Conservation (phyloP, 2,329 filamentous ascomycete genomes). For the Helotiales sp. region DNA sequence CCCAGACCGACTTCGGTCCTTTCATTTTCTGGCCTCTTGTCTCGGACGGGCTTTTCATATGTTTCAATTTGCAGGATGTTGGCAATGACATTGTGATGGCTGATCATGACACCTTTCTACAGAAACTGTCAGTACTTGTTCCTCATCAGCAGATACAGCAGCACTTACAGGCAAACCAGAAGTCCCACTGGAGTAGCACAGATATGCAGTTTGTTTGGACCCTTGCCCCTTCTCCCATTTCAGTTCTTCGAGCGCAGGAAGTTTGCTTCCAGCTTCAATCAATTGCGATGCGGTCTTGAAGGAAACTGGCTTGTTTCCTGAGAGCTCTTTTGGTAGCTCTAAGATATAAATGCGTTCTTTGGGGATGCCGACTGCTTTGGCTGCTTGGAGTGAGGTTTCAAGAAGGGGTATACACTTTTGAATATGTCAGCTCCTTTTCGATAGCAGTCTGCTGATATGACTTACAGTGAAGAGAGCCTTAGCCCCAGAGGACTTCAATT, state of each 20-base stretch:
- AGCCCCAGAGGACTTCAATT: constrained; percentile 77
- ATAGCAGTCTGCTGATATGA: constrained; percentile 48
- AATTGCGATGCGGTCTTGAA: constrained; percentile 79
- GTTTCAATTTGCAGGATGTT: constrained; percentile 58
- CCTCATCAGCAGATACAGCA: background rate
- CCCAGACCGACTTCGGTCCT: constrained; percentile 54
- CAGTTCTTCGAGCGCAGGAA: constrained; percentile 59
- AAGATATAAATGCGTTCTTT: constrained; percentile 75
- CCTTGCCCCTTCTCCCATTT: constrained; percentile 69
- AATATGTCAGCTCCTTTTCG: constrained; percentile 6
- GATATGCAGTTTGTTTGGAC: constrained; percentile 71
- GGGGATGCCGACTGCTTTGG: constrained; percentile 69
- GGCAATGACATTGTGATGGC: constrained; percentile 80
- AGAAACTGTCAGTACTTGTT: background rate
- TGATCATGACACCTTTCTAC: constrained; percentile 83
- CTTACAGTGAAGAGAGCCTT: constrained; percentile 75
- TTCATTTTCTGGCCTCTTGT: constrained; percentile 50
- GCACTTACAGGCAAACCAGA: constrained; percentile 65
- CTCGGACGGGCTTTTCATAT: constrained; percentile 58
- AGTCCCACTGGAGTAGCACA: constrained; percentile 67
- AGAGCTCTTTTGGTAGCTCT: constrained; percentile 63
- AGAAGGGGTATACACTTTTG: constrained; percentile 66
- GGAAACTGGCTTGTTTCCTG: constrained; percentile 52
- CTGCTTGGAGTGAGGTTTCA: constrained; percentile 68
- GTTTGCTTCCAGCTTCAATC: constrained; percentile 61